Base-by-base conservation (phyloP, 441 rosid genomes). In the Arabidopsis hybrid region DNA sequence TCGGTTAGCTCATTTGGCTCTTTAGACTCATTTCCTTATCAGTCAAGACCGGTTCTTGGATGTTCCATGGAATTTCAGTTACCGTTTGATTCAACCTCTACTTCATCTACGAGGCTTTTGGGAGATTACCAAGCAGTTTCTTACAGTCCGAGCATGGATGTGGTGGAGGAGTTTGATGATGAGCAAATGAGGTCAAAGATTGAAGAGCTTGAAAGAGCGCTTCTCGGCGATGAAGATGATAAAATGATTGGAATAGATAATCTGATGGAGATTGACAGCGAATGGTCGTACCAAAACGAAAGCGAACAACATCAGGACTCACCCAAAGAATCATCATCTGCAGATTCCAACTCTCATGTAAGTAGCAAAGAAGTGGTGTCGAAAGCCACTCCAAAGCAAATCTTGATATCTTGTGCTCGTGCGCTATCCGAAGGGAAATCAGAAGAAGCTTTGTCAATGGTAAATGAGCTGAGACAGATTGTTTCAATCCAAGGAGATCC, bases 401-500 rank as follows among this genome's bases (percentile, higher is more conserved):
- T 93, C 84, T 88, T 95, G 80, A 82, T 93, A 49, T 85, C 88
- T 2, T 90, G 97, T 78, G 99, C 99, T 13, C 79, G 79, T 60
- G 83, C 86, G 0, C 61, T 95, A 38, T 85, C 94, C 6, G 93
- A 89, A 51, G 97, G 89, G 17, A 90, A 90, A 65, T 39, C 82
- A 26, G 83, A 83, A 31, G 91, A 81, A 76, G 97, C 99, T 26
- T 77, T 85, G 29, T 60, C 84, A 35, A 83, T 89, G 74, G 88
- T 93, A 53, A 85, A 86, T 50, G 89, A 90, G 58, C 92, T 95
- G 36, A 89, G 98, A 6, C 90, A 83, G 68, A 73, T 80, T 64
- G 99, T 93, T 38, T 95, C 98, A 1, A 82, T 95, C 73, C 98
- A 93, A 74, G 99, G 99, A 65, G 98, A 95, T 29, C 99, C 99